Evolutionary conservation across 2,329 filamentous ascomycete genomes (phyloP), one percentile per base, ranked within the genome.

Genomic region (Annulohypoxylon truncatum): DNA sequence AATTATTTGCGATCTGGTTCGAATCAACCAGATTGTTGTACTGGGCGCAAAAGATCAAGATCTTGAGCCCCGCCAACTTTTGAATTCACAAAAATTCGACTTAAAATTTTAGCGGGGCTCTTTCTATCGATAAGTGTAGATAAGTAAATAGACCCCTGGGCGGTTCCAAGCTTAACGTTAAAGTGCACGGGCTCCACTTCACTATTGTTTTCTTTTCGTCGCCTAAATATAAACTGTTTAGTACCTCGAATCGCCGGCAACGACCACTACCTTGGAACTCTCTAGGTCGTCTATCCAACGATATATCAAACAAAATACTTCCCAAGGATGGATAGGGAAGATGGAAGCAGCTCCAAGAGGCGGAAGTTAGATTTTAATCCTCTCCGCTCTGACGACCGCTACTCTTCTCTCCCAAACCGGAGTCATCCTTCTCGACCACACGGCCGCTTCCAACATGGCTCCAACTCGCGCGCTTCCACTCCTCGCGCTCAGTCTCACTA

Each of bases 281-380:
- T 20, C 46, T 31, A 51, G 35, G 56, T 28, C 13, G 31, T 4
- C 28, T 12, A 18, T 24, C 22, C n/a, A 54, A 38, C 22, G 29
- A 53, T 22, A 42, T 13, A 50, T 44, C 24, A 60, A n/a, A n/a
- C n/a, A n/a, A n/a, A n/a, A n/a, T n/a, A n/a, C n/a, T n/a, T 7
- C 15, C 26, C 47, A 47, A 59, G 46, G 51, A 78, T 78, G 76
- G 73, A 77, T 67, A 74, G 76, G 35, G 74, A 75, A 55, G 72
- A 74, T 33, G 72, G 71, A 26, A 74, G 67, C 54, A 89, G 85
- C 75, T 87, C 88, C 3, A 91, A 90, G 77, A 82, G 90, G 72
- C 86, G 90, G 38, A 90, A 86, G 77, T 77, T 92, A n/a, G 87
- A 92, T 70, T 83, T 85, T 65, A 85, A 85, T 69, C 82, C 83